Conservation (phyloP, 1,284 basidiomycete species). For the Leccinum fuscescens region DNA sequence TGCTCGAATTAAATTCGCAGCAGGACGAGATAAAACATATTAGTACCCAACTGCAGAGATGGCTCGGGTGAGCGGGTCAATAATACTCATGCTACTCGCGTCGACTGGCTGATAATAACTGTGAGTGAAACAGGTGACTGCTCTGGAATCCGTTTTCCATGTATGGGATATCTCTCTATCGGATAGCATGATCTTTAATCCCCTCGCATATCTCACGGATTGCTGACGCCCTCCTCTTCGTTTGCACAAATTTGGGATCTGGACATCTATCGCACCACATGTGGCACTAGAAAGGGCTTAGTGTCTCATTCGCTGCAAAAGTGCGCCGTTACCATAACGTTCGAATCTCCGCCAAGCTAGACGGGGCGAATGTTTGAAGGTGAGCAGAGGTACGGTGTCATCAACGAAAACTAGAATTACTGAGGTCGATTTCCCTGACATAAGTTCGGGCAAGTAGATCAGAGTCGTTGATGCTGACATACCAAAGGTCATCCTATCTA, state of each 20-base stretch:
- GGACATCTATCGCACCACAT: background rate
- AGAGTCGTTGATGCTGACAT: background rate
- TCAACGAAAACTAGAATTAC: background rate
- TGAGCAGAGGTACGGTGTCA: background rate
- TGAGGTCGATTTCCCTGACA: background rate
- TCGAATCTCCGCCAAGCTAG: background rate
- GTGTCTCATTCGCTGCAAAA: background rate
- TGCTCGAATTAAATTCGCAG: background rate
- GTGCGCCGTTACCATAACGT: background rate
- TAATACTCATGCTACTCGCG: background rate
- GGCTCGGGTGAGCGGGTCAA: background rate
- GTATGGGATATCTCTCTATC: background rate
- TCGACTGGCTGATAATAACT: background rate
- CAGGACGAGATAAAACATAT: too few species aligned
- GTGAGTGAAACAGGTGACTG: background rate
- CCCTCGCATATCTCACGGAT: background rate
- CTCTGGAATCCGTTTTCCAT: background rate
- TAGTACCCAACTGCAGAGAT: background rate
- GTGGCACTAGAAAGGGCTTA: background rate
- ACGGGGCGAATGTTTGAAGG: background rate
- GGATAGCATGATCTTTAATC: background rate
- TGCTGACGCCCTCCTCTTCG: background rate
- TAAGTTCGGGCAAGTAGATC: background rate
- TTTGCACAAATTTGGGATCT: background rate
- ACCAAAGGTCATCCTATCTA: background rate